Evolutionary conservation across 495 filamentous ascomycete species (phyloP).

Genomic region (Aspergillus carlsbadensis): DNA sequence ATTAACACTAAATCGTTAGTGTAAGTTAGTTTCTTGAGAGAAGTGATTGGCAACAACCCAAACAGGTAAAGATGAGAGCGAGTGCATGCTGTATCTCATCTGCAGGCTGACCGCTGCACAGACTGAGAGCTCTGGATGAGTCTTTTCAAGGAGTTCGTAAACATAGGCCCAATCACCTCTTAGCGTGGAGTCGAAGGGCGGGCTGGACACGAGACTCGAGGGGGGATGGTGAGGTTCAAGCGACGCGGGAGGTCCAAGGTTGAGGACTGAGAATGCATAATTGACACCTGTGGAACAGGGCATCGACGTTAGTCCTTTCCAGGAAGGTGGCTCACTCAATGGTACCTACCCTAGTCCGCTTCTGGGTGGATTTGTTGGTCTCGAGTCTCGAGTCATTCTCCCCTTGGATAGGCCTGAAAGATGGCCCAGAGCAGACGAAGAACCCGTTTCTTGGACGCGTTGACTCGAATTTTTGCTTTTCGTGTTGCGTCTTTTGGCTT

Average conservation of each 20-base stretch:
- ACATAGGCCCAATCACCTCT: no score
- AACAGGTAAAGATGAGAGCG: slow-evolving; percentile 21
- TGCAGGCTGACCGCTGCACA: not conserved
- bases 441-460: not conserved
- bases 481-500: no score
- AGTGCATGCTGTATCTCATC: not conserved
- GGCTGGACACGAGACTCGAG: not conserved
- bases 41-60: slow-evolving; percentile 16
- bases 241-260: not conserved
- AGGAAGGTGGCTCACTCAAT: not conserved
- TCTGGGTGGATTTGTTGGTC: not conserved
- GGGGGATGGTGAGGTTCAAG: not conserved
- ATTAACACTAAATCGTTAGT: slow-evolving; percentile 21
- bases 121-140: not conserved
- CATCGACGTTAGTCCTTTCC: not conserved
- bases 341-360: slow-evolving; percentile 15
- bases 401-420: slow-evolving; percentile 1
- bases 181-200: not conserved
- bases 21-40: slow-evolving; percentile 20
- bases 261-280: not conserved
- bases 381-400: not conserved
- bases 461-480: not conserved
- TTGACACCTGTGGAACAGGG: slow-evolving; percentile 14
- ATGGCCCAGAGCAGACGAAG: no score
- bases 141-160: not conserved